Evolutionary conservation across 225 moss, liverwort and hornwort species (phyloP).

Genomic region (Sphagnum contortum): DNA sequence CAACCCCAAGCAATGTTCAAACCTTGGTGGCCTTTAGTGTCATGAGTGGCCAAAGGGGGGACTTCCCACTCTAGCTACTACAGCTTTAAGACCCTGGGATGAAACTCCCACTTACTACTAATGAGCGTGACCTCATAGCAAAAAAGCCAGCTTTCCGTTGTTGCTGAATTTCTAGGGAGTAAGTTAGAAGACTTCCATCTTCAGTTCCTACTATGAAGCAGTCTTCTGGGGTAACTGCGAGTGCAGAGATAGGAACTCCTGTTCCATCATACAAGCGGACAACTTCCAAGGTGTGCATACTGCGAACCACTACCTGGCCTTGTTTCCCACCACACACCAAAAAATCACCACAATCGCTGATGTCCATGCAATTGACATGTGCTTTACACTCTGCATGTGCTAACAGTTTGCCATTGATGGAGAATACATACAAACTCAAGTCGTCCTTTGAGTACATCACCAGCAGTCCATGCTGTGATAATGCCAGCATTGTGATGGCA

Average conservation of each 20-base stretch:
- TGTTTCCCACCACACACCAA: slow-evolving; percentile 29
- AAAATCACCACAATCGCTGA: slow-evolving; percentile 33
- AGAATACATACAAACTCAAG: slow-evolving; percentile 24
- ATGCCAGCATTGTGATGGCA: slow-evolving; percentile 20
- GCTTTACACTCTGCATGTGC: slow-evolving; percentile 24
- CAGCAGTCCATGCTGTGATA: slow-evolving; percentile 25
- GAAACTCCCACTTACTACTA: slow-evolving; percentile 4
- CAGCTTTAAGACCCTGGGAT: slow-evolving; percentile 7
- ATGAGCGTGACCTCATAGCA: slow-evolving; percentile 3
- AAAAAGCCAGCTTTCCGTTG: slow-evolving; percentile 13
- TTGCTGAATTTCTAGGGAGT: slow-evolving; percentile 22
- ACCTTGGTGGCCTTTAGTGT: too few relatives aligned
- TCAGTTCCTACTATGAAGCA: slow-evolving; percentile 30
- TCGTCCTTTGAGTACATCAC: slow-evolving; percentile 31
- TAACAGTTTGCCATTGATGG: slow-evolving; percentile 29
- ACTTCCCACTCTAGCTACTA: too few relatives aligned
- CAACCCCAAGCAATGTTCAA: too few relatives aligned
- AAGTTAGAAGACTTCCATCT: slow-evolving; percentile 24
- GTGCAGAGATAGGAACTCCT: slow-evolving; percentile 17
- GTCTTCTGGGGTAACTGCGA: slow-evolving; percentile 27
- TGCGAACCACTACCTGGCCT: slow-evolving; percentile 27
- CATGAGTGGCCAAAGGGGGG: too few relatives aligned
- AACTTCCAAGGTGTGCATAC: slow-evolving; percentile 19
- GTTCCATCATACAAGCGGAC: slow-evolving; percentile 23
- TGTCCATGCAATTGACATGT: slow-evolving; percentile 29